These are phyloP conservation scores for Aureoboletus auriporus DNA, from an alignment of 768 basidiomycete species.

Conservation along the genomic window DNA sequence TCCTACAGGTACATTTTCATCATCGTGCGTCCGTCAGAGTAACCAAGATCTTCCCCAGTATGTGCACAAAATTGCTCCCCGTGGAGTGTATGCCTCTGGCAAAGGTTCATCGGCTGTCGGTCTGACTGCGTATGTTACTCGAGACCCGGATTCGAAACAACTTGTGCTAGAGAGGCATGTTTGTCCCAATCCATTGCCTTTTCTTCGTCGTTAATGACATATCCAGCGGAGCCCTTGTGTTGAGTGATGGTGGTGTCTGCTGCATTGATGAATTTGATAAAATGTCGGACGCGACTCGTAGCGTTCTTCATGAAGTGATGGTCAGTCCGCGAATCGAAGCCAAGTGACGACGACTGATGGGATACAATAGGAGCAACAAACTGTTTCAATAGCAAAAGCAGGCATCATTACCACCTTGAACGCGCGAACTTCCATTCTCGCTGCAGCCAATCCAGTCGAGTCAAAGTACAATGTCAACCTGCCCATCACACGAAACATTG, in stretches of 20 bases:
- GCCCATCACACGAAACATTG: constrained; percentile 94
- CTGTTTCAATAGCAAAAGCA: constrained; percentile 97
- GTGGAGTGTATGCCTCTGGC: constrained; percentile 96
- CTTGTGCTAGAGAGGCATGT: constrained; percentile 90
- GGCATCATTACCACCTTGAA: constrained; percentile 99
- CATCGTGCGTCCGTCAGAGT: not conserved
- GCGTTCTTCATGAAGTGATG: constrained; percentile 99
- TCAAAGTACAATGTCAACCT: constrained; percentile 91
- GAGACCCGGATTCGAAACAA: constrained; percentile 97
- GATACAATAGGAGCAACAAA: constrained; percentile 87
- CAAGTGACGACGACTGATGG: not conserved
- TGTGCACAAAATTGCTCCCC: constrained; percentile 97
- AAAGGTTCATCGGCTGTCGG: constrained; percentile 99
- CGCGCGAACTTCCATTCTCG: constrained; percentile 95
- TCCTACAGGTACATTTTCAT: constrained; percentile 63
- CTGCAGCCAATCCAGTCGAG: constrained; percentile 95
- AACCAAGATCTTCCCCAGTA: constrained; percentile 50
- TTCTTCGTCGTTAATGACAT: constrained; percentile 2
- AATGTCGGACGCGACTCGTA: constrained; percentile 96
- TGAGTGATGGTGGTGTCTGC: constrained; percentile 95
- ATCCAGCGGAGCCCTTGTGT: constrained; percentile 81
- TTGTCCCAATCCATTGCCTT: not conserved
- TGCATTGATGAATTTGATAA: constrained; percentile 99
- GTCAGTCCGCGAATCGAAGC: constrained; percentile 35
- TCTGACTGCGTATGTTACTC: constrained; percentile 96